Base-by-base conservation (phyloP, 495 filamentous ascomycete species). In the Penicillium chermesinum region DNA sequence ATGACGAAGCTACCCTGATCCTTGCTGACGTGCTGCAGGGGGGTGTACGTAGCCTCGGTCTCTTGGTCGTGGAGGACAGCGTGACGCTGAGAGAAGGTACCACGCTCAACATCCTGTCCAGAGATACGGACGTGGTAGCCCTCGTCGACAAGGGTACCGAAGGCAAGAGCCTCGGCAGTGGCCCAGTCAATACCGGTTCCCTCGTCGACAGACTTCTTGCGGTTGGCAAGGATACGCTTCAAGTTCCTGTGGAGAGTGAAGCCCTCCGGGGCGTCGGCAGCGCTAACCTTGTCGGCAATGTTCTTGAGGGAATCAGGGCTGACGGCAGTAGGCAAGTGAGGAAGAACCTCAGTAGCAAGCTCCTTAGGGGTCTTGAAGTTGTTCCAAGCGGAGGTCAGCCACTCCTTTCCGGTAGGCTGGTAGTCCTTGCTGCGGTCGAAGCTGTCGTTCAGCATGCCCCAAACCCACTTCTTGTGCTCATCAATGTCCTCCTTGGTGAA, bases 381-480 rank as follows among this genome's bases (percentile, higher is more conserved):
- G 71, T 98, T 95, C 93, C 93, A 98, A 46, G 93, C 94, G 41
- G 89, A 95, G 5, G 93, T 95, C 53, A 95, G 82, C 93, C 93
- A 98, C 70, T 98, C 93, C 71, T 95, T 95, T 48, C 91, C 83
- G 34, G 86, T 91, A 16, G 93, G 89, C 71, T 95, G 87, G 67
- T 98, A 98, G 62, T 98, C 91, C 72, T 89, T 96, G 71, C 89
- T 94, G 64, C 91, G 87, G 53, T 89, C 79, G 69, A 97, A 98
- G 74, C 89, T 95, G 64, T 95, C 90, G 61, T 91, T 89, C 37
- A 98, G 74, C 91, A 97, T 97, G 53, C 88, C 88, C 93, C 94
- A 98, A 41, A 97, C 94, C 93, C 93, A 98, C 69, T 94, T 87
- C 76, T 93, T 95, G 79, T 98, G 93, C 77, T 98, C 93, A 50